Base-by-base conservation (phyloP, 345 rosid genomes). In the Eucalyptus pauciflora region DNA sequence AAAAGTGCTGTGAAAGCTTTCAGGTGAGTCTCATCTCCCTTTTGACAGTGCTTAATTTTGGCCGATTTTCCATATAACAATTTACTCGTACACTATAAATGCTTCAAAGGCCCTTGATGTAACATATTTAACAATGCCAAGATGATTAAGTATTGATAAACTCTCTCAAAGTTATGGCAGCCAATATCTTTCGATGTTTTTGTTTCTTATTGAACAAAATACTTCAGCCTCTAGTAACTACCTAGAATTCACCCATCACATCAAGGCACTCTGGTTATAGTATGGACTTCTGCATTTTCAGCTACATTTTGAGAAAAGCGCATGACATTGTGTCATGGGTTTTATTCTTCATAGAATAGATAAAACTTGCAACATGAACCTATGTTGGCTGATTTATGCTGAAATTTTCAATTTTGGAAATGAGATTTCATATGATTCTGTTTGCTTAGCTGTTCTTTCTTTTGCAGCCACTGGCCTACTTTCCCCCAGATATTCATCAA, bases 401-500 rank as follows among this genome's bases (percentile, higher is more conserved):
- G 81, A 37, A 71, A 18, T 18, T 33, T 37, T 41, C 45, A 37
- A 37, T 71, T 33, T 20, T 33, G 25, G 81, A 71, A 12, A 71
- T 71, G 81, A 71, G 13, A 71, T 71, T 33, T 69, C 24, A 17
- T 71, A 71, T 10, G 12, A 33, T 71, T 5, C 46, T 71, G 81
- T 71, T 71, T 71, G 9, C 81, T 71, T 71, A 37, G 14, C 25
- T 10, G 25, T 71, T 20, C 46, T 52, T 87, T 90, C 87, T 20
- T 89, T 46, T 93, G 93, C 94, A 98, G 99, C 94, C 90, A 92
- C 85, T 98, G 99, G 99, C 99, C 99, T 9, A 98, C 99, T 58
- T 98, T 97, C 92, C 99, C 99, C 7, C 99, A 97, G 91, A 92
- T 98, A 89, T 97, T 98, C 91, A 94, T 98, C 54, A 97, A 95